Evolutionary conservation across 768 basidiomycete species (phyloP), one percentile per base, ranked within the genome.

Genomic region (Tylopilus plumbeoviolaceoides): DNA sequence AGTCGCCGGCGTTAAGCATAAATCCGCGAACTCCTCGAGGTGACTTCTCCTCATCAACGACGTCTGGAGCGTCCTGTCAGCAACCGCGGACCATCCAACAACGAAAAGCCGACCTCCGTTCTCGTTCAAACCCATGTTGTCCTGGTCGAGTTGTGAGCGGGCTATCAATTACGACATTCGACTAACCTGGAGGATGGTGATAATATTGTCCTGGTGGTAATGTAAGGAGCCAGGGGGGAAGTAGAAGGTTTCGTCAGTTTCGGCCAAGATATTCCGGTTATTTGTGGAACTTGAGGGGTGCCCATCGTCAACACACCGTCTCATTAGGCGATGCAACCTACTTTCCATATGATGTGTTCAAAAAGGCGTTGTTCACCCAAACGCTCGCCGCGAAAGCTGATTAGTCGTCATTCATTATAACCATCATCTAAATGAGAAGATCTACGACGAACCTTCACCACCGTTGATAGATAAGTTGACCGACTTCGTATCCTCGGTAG

Each of bases 21-120:
- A 89, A 91, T 10, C 89, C 89, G 9, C 87, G 80, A 33, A 93
- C 76, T 3, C 90, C 91, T 18, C 90, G 82, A 25, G 89, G 86
- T 11, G 85, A 82, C 64, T 87, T 90, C 11, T 83, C 78, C 25
- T 75, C 69, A 54, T 88, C 74, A 7, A 80, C 40, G 61, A 77
- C 77, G 53, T 38, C 63, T 63, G 7, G 8, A 45, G 18, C 30
- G 14, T 25, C 36, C 23, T 5, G 50, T 60, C 9, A 62, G 20
- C 11, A 47, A 23, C 31, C 6, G 8, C 10, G 41, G 25, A 21
- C n/a, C n/a, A 23, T 33, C 17, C 4, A 27, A 47, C 17, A 7
- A 6, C 15, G n/a, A 38, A 18, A 30, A 36, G 59, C 75, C 55
- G 50, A 81, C 82, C 57, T 58, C 73, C 75, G 20, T 80, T 78